Base-by-base conservation (phyloP, 2,329 filamentous ascomycete species). In the Grosmannia penicillata region DNA sequence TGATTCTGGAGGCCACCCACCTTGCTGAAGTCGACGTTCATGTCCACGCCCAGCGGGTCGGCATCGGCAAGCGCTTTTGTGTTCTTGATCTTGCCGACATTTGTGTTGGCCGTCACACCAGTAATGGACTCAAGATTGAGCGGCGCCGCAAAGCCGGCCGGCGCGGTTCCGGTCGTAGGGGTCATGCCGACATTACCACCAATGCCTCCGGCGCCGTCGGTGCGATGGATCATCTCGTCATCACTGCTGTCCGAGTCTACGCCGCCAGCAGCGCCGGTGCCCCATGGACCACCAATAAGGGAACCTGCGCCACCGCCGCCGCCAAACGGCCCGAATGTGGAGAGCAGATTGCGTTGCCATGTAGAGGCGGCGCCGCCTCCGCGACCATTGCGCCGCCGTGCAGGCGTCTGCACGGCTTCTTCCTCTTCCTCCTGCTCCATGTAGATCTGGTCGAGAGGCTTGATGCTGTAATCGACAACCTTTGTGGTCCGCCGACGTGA, bases 211-310 rank as follows among this genome's bases (percentile, higher is more conserved):
- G 26, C 80, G 72, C 46, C 78, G 75, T 46, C 33, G 8, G 43
- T 37, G 13, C 47, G 43, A 23, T 36, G 19, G 28, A 32, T 37
- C 58, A 75, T 75, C 52, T 98, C 91, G 48, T 98, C 91, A 50
- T 98, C 91, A 55, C 91, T 98, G 56, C 86, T 95, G 54, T 98
- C 91, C 6, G 89, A 94, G 51, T 96, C 91, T 8, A 78, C 82
- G 38, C 81, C 83, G 22, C 79, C 86, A 43, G 75, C 74, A 18
- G 82, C 82, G 11, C 73, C 80, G 31, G 75, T 75, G 40, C 78
- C 81, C 65, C 78, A 82, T 6, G 82, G 78, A 1, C 83, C 84
- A 43, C 68, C 76, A 39, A 89, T 70, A 11, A 91, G 66, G 14
- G 84, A 74, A 24, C 77, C 70, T 30, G 70, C 70, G 26, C 83